These are phyloP conservation scores for Colletotrichum nymphaeae DNA, from an alignment of 2,329 filamentous ascomycete species.

Conservation along the genomic window DNA sequence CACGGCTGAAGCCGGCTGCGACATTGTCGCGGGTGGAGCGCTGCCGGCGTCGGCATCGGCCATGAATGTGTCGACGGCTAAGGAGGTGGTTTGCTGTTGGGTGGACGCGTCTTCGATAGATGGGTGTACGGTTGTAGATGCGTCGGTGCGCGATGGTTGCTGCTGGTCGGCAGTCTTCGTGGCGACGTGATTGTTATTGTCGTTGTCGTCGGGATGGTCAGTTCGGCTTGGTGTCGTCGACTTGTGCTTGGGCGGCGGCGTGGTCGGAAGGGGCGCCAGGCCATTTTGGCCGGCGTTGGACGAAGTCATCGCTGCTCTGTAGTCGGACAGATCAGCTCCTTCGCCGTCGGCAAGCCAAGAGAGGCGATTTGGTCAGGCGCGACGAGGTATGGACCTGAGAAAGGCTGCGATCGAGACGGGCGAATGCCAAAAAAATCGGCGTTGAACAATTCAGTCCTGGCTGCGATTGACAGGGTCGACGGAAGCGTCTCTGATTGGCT, in stretches of 20 bases:
- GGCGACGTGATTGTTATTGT: constrained; percentile 17
- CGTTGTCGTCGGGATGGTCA: constrained; percentile 30
- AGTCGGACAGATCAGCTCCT: constrained; percentile 61
- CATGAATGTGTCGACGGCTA: constrained; percentile 27
- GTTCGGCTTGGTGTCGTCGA: constrained; percentile 10
- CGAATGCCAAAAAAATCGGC: constrained; percentile 37
- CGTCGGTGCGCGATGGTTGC: constrained; percentile 32
- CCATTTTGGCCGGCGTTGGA: constrained; percentile 57
- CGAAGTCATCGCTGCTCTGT: constrained; percentile 71
- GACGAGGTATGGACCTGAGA: constrained; percentile 31
- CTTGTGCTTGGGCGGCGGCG: constrained; percentile 34
- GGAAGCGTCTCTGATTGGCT: constrained; percentile 33
- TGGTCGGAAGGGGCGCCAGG: constrained; percentile 39
- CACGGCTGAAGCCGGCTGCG: constrained; percentile 32
- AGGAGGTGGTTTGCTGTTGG: constrained; percentile 6
- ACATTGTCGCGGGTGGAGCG: constrained; percentile 37
- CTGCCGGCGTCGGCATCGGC: constrained; percentile 34
- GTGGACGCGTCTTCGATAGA: constrained; percentile 4
- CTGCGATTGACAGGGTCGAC: constrained; percentile 35
- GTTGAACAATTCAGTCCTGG: constrained; percentile 28
- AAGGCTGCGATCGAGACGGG: constrained; percentile 27
- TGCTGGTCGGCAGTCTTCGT: constrained; percentile 36
- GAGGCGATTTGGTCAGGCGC: constrained; percentile 35
- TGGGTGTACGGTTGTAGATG: constrained; percentile 7
- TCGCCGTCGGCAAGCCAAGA: constrained; percentile 53